Evolutionary conservation across 2,329 filamentous ascomycete species (phyloP).

Genomic region (Colletotrichum sp.): DNA sequence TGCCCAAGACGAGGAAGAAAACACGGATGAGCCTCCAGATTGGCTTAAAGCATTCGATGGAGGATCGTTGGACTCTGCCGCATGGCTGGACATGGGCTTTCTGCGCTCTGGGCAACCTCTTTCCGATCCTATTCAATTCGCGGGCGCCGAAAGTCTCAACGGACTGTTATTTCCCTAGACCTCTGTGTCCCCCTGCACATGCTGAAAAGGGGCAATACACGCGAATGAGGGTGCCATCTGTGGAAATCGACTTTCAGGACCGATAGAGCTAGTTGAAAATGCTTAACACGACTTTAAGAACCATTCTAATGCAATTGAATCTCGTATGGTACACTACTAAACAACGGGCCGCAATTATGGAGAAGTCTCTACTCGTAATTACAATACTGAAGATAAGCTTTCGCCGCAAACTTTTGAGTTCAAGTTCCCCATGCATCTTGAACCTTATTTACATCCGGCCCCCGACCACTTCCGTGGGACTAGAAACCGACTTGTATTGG

Average conservation of each 20-base stretch:
- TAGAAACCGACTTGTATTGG: background rate
- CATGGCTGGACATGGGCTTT: background rate
- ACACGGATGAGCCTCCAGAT: background rate
- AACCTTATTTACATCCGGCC: background rate
- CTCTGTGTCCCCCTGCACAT: background rate
- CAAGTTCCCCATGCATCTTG: background rate
- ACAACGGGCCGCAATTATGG: background rate
- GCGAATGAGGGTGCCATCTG: background rate
- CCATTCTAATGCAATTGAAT: background rate
- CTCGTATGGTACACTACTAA: background rate
- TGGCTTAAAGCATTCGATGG: background rate
- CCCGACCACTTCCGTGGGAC: background rate
- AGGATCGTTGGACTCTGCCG: background rate
- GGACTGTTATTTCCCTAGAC: background rate
- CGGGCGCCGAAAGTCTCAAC: background rate
- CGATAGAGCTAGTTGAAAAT: background rate
- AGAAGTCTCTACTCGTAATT: background rate
- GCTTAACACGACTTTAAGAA: background rate
- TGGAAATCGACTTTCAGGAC: background rate
- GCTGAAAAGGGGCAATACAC: background rate
- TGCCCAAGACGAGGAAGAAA: no score
- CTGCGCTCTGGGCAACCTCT: background rate
- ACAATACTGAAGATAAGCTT: background rate
- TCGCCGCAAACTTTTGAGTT: background rate
- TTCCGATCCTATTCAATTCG: background rate